phyloP scores from a whole-genome alignment of 169 alveolate genomes.

The Eimeria necatrix region DNA sequence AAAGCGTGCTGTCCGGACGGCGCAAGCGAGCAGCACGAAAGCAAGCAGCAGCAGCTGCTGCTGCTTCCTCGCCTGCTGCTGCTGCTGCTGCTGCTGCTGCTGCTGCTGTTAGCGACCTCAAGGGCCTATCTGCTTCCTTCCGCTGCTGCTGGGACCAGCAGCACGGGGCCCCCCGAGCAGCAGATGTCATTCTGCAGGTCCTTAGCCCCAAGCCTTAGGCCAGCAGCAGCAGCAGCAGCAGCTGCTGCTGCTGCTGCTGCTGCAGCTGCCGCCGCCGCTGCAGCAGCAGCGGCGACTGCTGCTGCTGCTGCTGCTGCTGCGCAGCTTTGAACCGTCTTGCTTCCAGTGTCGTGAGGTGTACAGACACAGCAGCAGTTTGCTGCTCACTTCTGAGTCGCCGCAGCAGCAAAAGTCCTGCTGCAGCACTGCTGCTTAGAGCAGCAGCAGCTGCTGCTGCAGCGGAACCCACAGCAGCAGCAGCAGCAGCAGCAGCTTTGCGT shows the following conservation, averaged over 20 bases:
- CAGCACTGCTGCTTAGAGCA: not conserved
- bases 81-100: constrained; percentile 27
- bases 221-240: constrained; percentile 46
- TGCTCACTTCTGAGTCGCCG: not conserved
- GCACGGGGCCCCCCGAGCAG: not conserved
- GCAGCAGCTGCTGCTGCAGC: not conserved
- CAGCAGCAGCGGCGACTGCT: not conserved
- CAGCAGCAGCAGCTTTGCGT: not conserved
- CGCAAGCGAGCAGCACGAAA: not conserved
- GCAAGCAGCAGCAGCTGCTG: not conserved
- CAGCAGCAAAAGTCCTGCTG: constrained; percentile 1
- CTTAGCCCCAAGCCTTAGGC: not conserved
- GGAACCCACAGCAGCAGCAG: not conserved
- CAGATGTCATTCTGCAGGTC: not conserved
- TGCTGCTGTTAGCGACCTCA: not conserved
- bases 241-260: not conserved
- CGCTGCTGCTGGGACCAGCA: not conserved
- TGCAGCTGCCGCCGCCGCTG: not conserved
- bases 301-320: not conserved
- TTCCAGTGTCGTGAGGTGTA: not conserved
- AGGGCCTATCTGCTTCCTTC: not conserved
- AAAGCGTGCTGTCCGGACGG: not conserved
- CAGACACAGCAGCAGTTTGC: not conserved
- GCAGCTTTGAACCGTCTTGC: not conserved
- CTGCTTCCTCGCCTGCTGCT: not conserved